Conservation (phyloP, 2,329 filamentous ascomycete genomes). For the Cladobotryum mycophilum region DNA sequence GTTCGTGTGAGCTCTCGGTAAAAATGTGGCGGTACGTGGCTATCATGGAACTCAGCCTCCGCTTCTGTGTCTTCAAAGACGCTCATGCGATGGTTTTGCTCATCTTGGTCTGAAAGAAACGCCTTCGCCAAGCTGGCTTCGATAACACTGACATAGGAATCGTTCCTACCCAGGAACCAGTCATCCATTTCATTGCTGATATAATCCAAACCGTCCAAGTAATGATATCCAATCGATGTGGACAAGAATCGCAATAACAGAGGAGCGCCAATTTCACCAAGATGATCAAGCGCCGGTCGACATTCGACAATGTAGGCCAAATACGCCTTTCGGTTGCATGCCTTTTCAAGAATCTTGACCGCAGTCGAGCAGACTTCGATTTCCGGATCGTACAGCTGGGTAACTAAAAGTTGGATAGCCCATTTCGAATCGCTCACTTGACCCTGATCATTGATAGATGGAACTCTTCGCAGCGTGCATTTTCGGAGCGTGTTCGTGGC, state of each 20-base stretch:
- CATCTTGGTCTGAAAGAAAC: constrained; percentile 61
- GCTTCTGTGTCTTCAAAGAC: constrained; percentile 53
- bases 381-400: constrained; percentile 94
- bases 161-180: constrained; percentile 96
- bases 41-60: constrained; percentile 54
- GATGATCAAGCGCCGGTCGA: constrained; percentile 84
- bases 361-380: constrained; percentile 94
- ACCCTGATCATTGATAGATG: constrained; percentile 32
- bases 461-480: constrained; percentile 58
- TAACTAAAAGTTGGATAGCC: constrained; percentile 96
- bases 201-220: constrained; percentile 92
- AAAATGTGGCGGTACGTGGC: constrained; percentile 88
- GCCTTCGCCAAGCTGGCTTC: constrained; percentile 91
- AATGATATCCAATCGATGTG: constrained; percentile 95
- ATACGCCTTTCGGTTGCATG: constrained; percentile 85
- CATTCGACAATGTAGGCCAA: constrained; percentile 97
- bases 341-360: constrained; percentile 94
- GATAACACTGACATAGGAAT: constrained; percentile 89
- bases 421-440: constrained; percentile 70
- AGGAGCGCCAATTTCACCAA: constrained; percentile 94
- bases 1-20: constrained; percentile 93
- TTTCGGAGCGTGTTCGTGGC: constrained; percentile 81
- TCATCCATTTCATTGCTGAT: constrained; percentile 99
- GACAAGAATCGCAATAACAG: constrained; percentile 87
- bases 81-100: constrained; percentile 50